Percentiles rank a stretch among this genome's conserved stretches.
These are phyloP conservation scores for Asterella californica DNA, from an alignment of 225 moss, liverwort and hornwort genomes.

Conservation along the genomic window DNA sequence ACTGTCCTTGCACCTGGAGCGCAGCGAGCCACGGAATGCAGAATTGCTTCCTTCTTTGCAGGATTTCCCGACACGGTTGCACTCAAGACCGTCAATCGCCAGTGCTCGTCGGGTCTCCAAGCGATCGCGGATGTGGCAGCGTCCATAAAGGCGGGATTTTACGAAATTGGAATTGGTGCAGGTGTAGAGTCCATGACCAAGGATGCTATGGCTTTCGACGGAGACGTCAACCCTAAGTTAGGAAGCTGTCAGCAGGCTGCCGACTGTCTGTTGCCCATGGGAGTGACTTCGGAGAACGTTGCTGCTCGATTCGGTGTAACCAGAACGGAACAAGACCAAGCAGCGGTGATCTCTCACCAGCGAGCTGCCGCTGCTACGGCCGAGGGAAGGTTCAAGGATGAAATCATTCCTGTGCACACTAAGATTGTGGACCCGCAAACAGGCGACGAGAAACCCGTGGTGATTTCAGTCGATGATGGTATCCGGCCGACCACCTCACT, in stretches of 20 bases:
- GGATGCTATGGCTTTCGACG: slow-evolving; percentile 65
- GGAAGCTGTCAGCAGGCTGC: slow-evolving; percentile 58
- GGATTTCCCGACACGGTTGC: slow-evolving; percentile 92
- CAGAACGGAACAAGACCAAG: slow-evolving; percentile 74
- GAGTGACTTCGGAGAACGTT: slow-evolving; percentile 88
- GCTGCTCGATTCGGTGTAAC: slow-evolving; percentile 62
- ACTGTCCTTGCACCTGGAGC: slow-evolving; percentile 76
- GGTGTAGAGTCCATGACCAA: slow-evolving; percentile 80
- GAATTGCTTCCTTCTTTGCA: slow-evolving; percentile 84
- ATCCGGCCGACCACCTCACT: slow-evolving; percentile 55
- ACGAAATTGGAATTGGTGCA: slow-evolving; percentile 86
- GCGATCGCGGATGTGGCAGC: slow-evolving; percentile 88
- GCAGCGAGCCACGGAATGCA: slow-evolving; percentile 78
- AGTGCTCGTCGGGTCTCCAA: slow-evolving; percentile 90
- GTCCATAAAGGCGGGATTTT: slow-evolving; percentile 74
- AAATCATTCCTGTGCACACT: slow-evolving; percentile 81
- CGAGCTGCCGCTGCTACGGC: slow-evolving; percentile 80
- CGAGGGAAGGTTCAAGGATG: slow-evolving; percentile 76
- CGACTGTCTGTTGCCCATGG: slow-evolving; percentile 87
- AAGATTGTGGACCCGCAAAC: slow-evolving; percentile 77
- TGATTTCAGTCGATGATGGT: slow-evolving; percentile 74
- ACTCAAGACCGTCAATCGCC: slow-evolving; percentile 80
- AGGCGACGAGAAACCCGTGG: slow-evolving; percentile 63
- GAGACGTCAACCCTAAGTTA: slow-evolving; percentile 61
- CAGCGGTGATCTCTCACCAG: slow-evolving; percentile 64